Base-by-base conservation (phyloP, 2,329 filamentous ascomycete species). In the Talaromyces albobiverticillius region DNA sequence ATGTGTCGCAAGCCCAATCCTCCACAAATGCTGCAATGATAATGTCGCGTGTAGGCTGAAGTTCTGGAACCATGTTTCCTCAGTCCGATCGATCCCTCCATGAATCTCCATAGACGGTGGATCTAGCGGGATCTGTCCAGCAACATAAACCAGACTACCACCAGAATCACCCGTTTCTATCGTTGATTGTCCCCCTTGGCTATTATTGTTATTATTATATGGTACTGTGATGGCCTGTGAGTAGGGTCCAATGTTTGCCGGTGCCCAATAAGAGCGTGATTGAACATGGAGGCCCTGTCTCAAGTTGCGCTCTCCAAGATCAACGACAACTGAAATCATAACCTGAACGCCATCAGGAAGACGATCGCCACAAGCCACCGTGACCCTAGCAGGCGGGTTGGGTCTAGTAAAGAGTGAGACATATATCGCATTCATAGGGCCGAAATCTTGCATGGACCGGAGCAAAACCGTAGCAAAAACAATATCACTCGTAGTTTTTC, bases 221-320 rank as follows among this genome's bases (percentile, higher is more conserved):
- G 76, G 76, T 10, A 83, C 73, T 2, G 81, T 78, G 47, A 94
- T 84, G 3, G 91, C 90, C 74, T 99, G 94, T 53, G 92, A 96
- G 71, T 97, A 97, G 0, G 94, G 94, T 0, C 94, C 94, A 51
- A 99, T 97, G 66, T 97, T 97, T 18, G 94, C 93, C 0, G 94
- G 94, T 0, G 94, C 94, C 94, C 94, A 99, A 77, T 97, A 97
- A 10, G 90, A 95, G 36, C 89, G 80, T 3, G 89, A 92, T 72
- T 97, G 94, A 5, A 99, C 92, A 69, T 99, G 94, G 1, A 97
- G 80, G 0, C 72, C 88, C 54, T 74, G 68, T 29, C 77, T 70
- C 36, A 56, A 51, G 16, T 61, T 60, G 38, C 63, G 64, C 25
- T 58, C 41, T 5, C 67, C 67, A 20, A 70, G 60, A 56, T 79